These are phyloP conservation scores for Monosporozyma servazzii DNA, from an alignment of 805 yeast genomes.

Conservation along the genomic window DNA sequence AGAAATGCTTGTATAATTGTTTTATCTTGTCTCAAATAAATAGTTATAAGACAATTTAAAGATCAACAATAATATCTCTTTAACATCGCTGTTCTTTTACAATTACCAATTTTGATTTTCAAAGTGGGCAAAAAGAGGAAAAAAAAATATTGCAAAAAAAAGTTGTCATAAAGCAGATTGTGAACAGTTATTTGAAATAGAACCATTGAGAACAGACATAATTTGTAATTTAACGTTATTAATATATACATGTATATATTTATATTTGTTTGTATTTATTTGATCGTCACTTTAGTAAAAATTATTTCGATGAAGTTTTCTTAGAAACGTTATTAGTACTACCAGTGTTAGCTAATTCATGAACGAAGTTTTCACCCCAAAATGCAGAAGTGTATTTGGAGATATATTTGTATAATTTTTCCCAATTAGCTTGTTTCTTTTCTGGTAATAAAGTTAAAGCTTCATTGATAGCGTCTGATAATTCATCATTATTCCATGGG, in stretches of 20 bases:
- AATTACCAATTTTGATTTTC: no score
- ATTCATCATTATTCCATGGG: slow-evolving; percentile 97
- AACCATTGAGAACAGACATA: neutral
- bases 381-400: slow-evolving; percentile 88
- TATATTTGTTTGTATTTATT: neutral
- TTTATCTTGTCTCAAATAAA: no score
- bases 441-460: slow-evolving; percentile 80
- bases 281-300: neutral
- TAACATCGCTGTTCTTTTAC: no score
- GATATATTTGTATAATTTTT: slow-evolving; percentile 76
- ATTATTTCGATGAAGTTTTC: neutral
- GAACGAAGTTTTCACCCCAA: slow-evolving; percentile 96
- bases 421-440: slow-evolving; percentile 68
- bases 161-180: no score
- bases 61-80: no score
- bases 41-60: no score
- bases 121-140: no score
- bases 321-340: slow-evolving; percentile 1
- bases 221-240: neutral
- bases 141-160: no score
- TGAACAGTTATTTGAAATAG: neutral
- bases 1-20: no score
- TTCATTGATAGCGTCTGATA: slow-evolving; percentile 77
- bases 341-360: slow-evolving; percentile 53
- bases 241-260: neutral